These are phyloP conservation scores for Suhomyces atakaporum DNA, from an alignment of 1,139 yeast genomes.

Conservation along the genomic window DNA sequence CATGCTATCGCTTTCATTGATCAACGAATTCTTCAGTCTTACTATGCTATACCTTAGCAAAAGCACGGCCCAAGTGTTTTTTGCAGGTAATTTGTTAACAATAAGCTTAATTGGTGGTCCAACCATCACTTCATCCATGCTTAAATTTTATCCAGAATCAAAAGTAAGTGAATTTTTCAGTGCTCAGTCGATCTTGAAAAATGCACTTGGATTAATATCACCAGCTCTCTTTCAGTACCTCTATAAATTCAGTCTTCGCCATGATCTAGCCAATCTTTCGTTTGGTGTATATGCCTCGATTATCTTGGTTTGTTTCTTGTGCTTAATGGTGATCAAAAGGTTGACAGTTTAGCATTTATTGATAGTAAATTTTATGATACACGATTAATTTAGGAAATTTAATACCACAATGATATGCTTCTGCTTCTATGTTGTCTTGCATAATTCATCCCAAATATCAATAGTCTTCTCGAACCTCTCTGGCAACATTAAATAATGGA, in stretches of 20 bases:
- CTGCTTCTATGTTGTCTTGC: too few species aligned
- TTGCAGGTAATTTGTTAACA: constrained; percentile 35
- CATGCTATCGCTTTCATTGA: constrained; percentile 31
- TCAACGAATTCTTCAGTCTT: constrained; percentile 47
- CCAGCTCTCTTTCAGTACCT: constrained; percentile 43
- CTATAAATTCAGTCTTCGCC: constrained; percentile 28
- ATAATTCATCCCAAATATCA: constrained; percentile 32
- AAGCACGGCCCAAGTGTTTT: constrained; percentile 10
- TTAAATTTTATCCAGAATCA: constrained; percentile 51
- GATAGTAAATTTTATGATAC: neutral
- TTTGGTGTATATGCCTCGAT: constrained; percentile 9
- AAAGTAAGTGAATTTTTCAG: constrained; percentile 57
- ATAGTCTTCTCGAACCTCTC: constrained; percentile 33
- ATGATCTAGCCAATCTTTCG: constrained; percentile 6
- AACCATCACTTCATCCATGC: constrained; percentile 48
- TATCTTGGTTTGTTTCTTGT: constrained; percentile 7
- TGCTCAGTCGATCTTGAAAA: constrained; percentile 49
- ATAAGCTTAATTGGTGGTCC: constrained; percentile 50
- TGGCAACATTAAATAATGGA: constrained; percentile 47
- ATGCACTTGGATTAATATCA: constrained; percentile 35
- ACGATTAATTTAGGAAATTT: too few species aligned
- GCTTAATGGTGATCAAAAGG: constrained; percentile 5
- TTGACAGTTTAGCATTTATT: constrained; percentile 1
- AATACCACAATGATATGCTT: too few species aligned
- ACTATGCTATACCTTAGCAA: constrained; percentile 19